Evolutionary conservation across 1,139 yeast species (phyloP).

Genomic region (Scheffersomyces illinoinensis): DNA sequence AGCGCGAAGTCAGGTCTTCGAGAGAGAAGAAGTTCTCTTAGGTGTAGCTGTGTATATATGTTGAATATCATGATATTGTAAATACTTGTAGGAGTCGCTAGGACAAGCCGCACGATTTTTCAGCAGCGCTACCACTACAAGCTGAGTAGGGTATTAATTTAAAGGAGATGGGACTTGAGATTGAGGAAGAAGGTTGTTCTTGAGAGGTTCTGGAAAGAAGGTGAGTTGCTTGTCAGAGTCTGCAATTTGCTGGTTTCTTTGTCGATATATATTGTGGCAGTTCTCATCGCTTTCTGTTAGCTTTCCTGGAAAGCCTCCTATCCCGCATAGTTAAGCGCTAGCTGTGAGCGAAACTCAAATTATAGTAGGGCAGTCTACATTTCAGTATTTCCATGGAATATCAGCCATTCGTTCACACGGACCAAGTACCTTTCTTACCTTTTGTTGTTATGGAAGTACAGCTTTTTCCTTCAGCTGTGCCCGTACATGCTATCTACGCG

Average conservation of each 20-base stretch:
- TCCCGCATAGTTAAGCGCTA: neutral
- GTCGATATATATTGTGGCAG: neutral
- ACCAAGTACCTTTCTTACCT: neutral
- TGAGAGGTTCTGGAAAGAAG: neutral
- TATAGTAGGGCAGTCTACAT: too few relatives aligned
- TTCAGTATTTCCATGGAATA: neutral
- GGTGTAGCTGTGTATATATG: neutral
- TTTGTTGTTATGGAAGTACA: neutral
- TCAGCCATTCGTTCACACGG: neutral
- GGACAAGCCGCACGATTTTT: neutral
- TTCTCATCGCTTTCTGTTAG: too few relatives aligned
- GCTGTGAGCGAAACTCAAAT: neutral
- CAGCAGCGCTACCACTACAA: neutral
- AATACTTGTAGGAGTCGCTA: neutral
- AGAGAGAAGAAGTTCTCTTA: conserved; percentile 44
- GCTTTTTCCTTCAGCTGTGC: neutral
- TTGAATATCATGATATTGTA: neutral
- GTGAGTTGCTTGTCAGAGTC: neutral
- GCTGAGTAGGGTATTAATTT: neutral
- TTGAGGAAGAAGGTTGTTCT: neutral
- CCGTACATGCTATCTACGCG: neutral
- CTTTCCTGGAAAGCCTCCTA: neutral
- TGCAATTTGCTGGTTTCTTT: neutral
- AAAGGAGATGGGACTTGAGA: neutral
- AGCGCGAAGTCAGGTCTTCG: conserved; percentile 49